phyloP scores from a whole-genome alignment of 352 stramenopile species.

The Pelagophyceae sp. region DNA sequence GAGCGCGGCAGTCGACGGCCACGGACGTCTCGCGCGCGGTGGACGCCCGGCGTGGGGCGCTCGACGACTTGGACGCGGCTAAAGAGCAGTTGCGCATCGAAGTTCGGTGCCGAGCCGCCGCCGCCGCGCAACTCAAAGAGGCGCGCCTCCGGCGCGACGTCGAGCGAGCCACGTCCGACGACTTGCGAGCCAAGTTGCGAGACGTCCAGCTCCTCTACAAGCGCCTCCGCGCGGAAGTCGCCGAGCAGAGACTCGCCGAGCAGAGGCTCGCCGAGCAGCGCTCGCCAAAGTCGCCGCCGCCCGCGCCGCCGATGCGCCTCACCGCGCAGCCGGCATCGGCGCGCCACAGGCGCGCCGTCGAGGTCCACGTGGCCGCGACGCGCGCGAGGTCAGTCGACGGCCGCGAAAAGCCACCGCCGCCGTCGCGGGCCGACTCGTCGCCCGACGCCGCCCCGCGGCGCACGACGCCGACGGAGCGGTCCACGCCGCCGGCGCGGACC shows the following conservation, averaged over 20 bases:
- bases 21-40: not conserved
- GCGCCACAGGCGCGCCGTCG: no score
- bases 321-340: no score
- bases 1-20: not conserved
- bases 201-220: not conserved
- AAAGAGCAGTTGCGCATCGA: not conserved
- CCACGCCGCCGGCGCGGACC: no score
- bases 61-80: not conserved
- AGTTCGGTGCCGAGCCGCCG: not conserved
- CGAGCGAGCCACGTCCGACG: not conserved
- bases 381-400: no score
- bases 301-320: not conserved
- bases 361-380: no score
- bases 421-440: no score
- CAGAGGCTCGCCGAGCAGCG: no score
- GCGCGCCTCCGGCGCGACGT: not conserved
- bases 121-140: not conserved
- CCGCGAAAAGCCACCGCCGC: no score
- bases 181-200: not conserved
- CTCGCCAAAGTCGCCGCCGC: not conserved
- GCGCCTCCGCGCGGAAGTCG: not conserved
- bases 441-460: no score
- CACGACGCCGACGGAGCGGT: no score
- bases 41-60: not conserved
- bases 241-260: not conserved